Base-by-base conservation (phyloP, 257 asterid species). In the Jacaranda mimosifolia region DNA sequence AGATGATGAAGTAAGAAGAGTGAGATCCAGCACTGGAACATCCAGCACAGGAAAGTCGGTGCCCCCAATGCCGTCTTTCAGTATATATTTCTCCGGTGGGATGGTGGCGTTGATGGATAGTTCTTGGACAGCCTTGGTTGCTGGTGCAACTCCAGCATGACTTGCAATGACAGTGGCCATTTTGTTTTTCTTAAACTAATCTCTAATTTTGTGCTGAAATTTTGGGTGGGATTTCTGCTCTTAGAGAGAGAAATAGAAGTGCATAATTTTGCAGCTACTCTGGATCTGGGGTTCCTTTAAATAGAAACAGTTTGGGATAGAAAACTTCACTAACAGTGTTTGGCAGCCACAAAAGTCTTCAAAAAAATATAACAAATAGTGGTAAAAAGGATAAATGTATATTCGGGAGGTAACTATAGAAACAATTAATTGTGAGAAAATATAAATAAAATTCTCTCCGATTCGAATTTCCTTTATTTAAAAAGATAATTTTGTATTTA, bases 1-100 rank as follows among this genome's bases (percentile, higher is more conserved):
- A 18, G 85, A 79, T 36, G 86, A 78, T 14, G 86, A 69, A 48
- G 72, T 49, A 26, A 84, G 88, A 40, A 82, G 79, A 55, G 75
- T 15, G 14, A 84, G 32, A 56, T 86, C 87, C 17, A 86, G 43
- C 46, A 74, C 69, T 3, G 90, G 84, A 62, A 82, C 72, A 4
- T 80, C 83, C 48, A 77, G 51, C 46, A 53, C 52, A 40, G 85
- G 85, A 64, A 53, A 35, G 15, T 72, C 64, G 38, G 69, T 4
- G 32, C 77, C 84, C 46, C 70, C 80, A 9, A 57, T 36, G 45
- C 73, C 79, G 5, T 74, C 82, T 66, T 80, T 77, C 70, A 53
- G 19, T 58, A 82, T 55, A 72, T 77, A 82, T n/a, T 68, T 75
- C 49, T 80, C 87, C 62, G 74, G 89, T 6, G 75, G 84, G 56